Conservation (phyloP, 306 rosid genomes). For the Begonia loranthoides region DNA sequence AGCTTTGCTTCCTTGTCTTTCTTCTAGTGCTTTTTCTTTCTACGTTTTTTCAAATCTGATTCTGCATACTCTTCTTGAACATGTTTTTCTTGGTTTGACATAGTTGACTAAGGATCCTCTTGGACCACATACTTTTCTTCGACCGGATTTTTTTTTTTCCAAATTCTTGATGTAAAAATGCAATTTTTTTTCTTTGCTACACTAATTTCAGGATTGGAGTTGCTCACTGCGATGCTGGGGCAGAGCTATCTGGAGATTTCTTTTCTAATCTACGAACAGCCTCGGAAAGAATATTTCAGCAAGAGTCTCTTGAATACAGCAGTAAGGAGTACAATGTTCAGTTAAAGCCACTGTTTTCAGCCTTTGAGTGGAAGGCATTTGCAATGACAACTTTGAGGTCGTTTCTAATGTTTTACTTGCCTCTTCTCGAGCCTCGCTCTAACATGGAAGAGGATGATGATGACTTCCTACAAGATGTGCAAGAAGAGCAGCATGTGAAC, state of each 20-base stretch:
- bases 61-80: too few relatives aligned
- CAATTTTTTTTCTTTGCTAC: conserved; percentile 18
- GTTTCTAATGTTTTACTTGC: conserved; percentile 56
- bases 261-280: conserved; percentile 23
- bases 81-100: too few relatives aligned
- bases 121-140: too few relatives aligned
- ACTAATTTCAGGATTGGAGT: conserved; percentile 42
- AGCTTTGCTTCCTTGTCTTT: too few relatives aligned
- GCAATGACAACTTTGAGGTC: conserved; percentile 54
- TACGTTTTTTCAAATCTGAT: too few relatives aligned
- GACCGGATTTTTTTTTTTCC: too few relatives aligned
- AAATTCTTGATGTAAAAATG: too few relatives aligned
- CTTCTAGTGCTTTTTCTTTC: too few relatives aligned
- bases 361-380: conserved; percentile 42
- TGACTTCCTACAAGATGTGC: conserved; percentile 31
- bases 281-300: conserved; percentile 33
- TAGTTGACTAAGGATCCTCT: too few relatives aligned
- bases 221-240: conserved; percentile 69
- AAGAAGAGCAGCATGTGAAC: conserved; percentile 26
- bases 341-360: conserved; percentile 67
- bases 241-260: conserved; percentile 33
- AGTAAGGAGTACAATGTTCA: conserved; percentile 47
- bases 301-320: conserved; percentile 32
- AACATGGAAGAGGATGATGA: conserved; percentile 59
- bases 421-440: conserved; percentile 67